Percentiles rank a stretch among this genome's conserved stretches.
Evolutionary conservation across 2,329 filamentous ascomycete genomes (phyloP).

Genomic region (Pseudogymnoascus destructans): DNA sequence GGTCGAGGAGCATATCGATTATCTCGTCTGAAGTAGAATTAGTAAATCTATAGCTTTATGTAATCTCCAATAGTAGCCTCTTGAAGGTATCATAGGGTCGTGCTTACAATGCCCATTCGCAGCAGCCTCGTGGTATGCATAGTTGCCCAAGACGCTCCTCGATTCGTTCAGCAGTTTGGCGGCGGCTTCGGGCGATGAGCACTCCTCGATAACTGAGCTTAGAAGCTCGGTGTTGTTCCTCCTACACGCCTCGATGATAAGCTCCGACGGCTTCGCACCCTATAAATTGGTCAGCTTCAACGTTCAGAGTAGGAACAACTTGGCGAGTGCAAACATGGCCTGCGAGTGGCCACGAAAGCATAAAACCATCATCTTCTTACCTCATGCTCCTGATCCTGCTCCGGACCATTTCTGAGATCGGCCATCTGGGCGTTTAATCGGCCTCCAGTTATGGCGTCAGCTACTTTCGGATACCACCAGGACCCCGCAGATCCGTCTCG

Average conservation of each 20-base stretch:
- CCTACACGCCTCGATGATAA: constrained; percentile 83
- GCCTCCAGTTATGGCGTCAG: constrained; percentile 8
- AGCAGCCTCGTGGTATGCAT: constrained; percentile 82
- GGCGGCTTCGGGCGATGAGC: constrained; percentile 43
- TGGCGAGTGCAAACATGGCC: neutral
- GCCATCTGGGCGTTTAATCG: constrained; percentile 18
- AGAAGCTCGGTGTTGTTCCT: constrained; percentile 85
- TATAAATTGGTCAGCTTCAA: constrained; percentile 27
- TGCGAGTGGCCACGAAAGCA: neutral
- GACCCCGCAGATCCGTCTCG: constrained; percentile 5
- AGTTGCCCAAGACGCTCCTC: constrained; percentile 73
- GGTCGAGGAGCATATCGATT: constrained; percentile 70
- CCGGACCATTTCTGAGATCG: constrained; percentile 19
- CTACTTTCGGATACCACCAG: constrained; percentile 4
- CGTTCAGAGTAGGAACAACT: neutral
- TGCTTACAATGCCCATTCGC: constrained; percentile 69
- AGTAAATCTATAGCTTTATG: neutral
- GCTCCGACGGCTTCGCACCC: constrained; percentile 76
- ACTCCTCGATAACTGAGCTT: constrained; percentile 54
- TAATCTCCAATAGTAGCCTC: neutral
- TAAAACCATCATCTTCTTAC: constrained; percentile 13
- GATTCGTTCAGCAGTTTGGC: constrained; percentile 74
- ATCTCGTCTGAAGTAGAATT: constrained; percentile 47
- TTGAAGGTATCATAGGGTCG: neutral
- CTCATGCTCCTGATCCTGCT: constrained; percentile 22